These are phyloP conservation scores for Penicillium paxilli DNA, from an alignment of 495 filamentous ascomycete genomes.

Conservation along the genomic window DNA sequence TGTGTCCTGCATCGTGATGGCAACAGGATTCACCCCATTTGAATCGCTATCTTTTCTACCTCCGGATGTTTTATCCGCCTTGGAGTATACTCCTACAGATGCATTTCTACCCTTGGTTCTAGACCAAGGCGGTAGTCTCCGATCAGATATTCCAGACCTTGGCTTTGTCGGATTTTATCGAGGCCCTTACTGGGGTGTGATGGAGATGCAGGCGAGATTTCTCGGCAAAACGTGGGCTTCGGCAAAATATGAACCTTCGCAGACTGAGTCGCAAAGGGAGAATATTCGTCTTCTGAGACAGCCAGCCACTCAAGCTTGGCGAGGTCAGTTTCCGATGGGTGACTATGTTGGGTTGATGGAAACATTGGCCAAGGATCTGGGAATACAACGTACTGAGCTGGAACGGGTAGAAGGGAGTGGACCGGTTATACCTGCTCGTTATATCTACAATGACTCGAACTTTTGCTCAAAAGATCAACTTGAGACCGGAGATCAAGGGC, in stretches of 20 bases:
- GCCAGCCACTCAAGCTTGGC: conserved; percentile 28
- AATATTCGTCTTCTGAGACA: conserved; percentile 25
- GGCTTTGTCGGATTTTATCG: conserved; percentile 87
- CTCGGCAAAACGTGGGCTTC: conserved; percentile 48
- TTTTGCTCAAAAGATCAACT: neutral
- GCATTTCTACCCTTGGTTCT: conserved; percentile 67
- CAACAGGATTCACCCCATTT: conserved; percentile 72
- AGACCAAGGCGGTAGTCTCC: conserved; percentile 63
- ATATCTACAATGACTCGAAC: conserved; percentile 12
- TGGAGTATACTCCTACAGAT: conserved; percentile 56
- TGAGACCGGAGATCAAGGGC: neutral
- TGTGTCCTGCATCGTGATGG: conserved; percentile 67
- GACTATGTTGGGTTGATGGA: conserved; percentile 83
- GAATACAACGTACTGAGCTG: conserved; percentile 20
- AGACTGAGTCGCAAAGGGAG: conserved; percentile 22
- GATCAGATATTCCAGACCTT: conserved; percentile 58
- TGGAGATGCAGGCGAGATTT: conserved; percentile 82
- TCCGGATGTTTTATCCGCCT: conserved; percentile 46
- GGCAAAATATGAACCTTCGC: neutral
- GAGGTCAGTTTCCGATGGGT: conserved; percentile 75
- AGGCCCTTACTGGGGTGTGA: conserved; percentile 81
- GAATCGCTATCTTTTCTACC: conserved; percentile 62
- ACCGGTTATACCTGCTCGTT: conserved; percentile 39
- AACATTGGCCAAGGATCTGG: conserved; percentile 58
- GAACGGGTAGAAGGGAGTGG: conserved; percentile 13